phyloP scores from a whole-genome alignment of 1,139 yeast genomes.

The Groenewaldozyma sp. region DNA sequence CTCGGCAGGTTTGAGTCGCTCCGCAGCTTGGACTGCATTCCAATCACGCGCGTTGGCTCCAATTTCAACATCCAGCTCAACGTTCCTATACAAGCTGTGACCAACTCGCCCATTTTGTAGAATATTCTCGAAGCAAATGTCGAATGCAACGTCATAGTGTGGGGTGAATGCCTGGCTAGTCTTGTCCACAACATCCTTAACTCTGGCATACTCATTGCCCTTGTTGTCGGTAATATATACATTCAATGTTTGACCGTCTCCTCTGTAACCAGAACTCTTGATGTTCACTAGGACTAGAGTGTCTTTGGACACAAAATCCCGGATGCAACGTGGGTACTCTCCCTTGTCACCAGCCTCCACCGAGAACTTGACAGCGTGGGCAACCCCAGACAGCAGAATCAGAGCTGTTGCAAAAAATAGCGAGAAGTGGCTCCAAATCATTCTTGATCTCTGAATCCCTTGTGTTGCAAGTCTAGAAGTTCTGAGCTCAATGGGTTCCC shows the following conservation, averaged over 20 bases:
- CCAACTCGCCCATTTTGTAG: conserved; percentile 28
- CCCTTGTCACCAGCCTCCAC: conserved; percentile 27
- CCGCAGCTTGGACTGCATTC: conserved; percentile 89
- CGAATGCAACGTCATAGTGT: conserved; percentile 74
- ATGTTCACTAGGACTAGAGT: conserved; percentile 72
- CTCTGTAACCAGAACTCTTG: conserved; percentile 58
- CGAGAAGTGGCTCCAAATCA: no score
- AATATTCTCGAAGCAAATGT: conserved; percentile 77
- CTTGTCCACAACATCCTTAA: conserved; percentile 44
- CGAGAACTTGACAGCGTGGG: conserved; percentile 27
- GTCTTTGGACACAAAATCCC: conserved; percentile 80
- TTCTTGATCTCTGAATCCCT: no score
- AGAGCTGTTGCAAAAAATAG: no score
- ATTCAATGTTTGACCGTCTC: conserved; percentile 73
- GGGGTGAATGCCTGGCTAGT: conserved; percentile 75
- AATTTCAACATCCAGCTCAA: conserved; percentile 86
- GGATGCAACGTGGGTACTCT: conserved; percentile 54
- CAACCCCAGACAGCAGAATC: conserved; percentile 15
- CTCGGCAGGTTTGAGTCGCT: conserved; percentile 87
- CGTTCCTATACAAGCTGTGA: conserved; percentile 33
- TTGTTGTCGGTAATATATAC: conserved; percentile 28
- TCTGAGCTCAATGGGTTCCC: no score
- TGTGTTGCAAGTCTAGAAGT: no score
- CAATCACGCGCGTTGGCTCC: conserved; percentile 98
- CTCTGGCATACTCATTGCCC: conserved; percentile 33